Conservation (phyloP, 495 filamentous ascomycete genomes). For the Aspergillus diversus region DNA sequence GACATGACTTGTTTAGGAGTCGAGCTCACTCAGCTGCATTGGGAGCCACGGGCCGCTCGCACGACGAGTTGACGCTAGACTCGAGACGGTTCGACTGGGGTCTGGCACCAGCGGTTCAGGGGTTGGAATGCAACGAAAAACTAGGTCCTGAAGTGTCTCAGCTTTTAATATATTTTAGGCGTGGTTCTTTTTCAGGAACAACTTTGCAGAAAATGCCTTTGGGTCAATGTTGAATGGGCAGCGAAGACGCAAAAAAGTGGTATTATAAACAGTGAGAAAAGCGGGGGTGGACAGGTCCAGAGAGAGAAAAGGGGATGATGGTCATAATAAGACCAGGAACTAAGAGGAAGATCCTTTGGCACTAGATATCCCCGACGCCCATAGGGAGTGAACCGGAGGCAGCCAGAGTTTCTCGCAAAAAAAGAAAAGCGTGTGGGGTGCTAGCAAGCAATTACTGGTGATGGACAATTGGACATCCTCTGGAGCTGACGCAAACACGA, state of each 20-base stretch:
- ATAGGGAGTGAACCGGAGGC: background rate
- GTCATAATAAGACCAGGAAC: constrained; percentile 1
- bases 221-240: constrained; percentile 8
- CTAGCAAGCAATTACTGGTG: too few species aligned
- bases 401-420: background rate
- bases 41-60: constrained; percentile 17
- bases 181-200: constrained; percentile 4
- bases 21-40: constrained; percentile 26
- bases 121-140: constrained; percentile 10
- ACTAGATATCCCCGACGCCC: constrained; percentile 1
- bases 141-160: background rate
- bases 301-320: constrained; percentile 13
- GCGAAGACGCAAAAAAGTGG: constrained; percentile 1
- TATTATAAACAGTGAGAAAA: constrained; percentile 8
- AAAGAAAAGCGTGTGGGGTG: constrained; percentile 3
- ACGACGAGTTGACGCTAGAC: constrained; percentile 19
- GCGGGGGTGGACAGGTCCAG: constrained; percentile 9
- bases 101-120: constrained; percentile 22
- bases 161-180: background rate
- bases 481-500: too few species aligned
- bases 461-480: too few species aligned
- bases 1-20: constrained; percentile 47
- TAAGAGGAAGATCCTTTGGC: constrained; percentile 11
- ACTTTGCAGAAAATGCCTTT: constrained; percentile 5
- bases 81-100: constrained; percentile 22